These are phyloP conservation scores for Gardenia jasminoides DNA, from an alignment of 257 asterid species.

Conservation along the genomic window DNA sequence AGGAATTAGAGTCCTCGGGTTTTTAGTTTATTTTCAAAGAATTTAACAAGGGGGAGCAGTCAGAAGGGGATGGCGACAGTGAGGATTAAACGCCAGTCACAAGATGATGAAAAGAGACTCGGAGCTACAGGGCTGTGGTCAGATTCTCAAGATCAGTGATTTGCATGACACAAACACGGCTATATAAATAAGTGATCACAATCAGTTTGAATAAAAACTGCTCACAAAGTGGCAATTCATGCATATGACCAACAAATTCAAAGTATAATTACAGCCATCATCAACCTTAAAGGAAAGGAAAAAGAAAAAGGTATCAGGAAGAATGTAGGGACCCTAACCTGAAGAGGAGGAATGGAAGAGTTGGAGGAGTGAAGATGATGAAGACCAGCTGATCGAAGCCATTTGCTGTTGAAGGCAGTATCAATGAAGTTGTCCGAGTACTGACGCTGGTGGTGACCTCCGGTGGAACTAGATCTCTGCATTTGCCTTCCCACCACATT, in stretches of 20 bases:
- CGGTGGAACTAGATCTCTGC: conserved; percentile 70
- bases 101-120: too few species aligned
- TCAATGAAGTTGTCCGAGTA: conserved; percentile 75
- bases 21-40: too few species aligned
- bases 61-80: too few species aligned
- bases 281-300: background rate
- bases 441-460: conserved; percentile 85
- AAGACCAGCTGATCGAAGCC: conserved; percentile 96
- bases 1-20: too few species aligned
- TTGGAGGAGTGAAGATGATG: conserved; percentile 79
- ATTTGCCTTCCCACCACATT: conserved; percentile 82
- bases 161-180: background rate
- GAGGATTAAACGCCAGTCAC: too few species aligned
- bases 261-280: background rate
- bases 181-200: background rate
- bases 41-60: too few species aligned
- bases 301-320: conserved; percentile 30
- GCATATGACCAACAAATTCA: background rate
- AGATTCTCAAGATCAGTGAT: background rate
- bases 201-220: background rate
- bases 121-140: too few species aligned
- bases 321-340: conserved; percentile 33
- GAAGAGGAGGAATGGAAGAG: conserved; percentile 57
- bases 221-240: background rate
- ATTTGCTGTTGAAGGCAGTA: conserved; percentile 66